Evolutionary conservation across 331 rosid genomes (phyloP).

Genomic region (Pyrus hybrid): DNA sequence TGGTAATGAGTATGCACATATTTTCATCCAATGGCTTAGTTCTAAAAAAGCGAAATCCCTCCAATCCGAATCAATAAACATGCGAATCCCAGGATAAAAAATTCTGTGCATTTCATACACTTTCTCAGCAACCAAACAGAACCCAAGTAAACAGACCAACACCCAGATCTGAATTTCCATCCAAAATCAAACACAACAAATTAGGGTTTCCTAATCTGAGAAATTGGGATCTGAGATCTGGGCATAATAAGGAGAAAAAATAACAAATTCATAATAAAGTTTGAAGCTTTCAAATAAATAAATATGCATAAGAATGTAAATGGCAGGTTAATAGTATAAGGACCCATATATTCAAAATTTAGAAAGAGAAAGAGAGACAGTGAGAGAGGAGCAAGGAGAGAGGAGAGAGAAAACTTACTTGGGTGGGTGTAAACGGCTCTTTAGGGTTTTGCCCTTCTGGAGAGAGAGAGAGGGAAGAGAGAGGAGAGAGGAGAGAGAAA

Average conservation of each 20-base stretch:
- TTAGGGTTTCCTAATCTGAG: slow-evolving; percentile 16
- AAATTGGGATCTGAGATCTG: slow-evolving; percentile 34
- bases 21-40: background rate
- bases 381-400: slow-evolving; percentile 9
- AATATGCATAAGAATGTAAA: slow-evolving; percentile 29
- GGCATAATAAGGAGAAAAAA: slow-evolving; percentile 5
- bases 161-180: slow-evolving; percentile 30
- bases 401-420: slow-evolving; percentile 42
- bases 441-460: slow-evolving; percentile 46
- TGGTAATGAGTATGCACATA: background rate
- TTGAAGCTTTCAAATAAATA: slow-evolving; percentile 8
- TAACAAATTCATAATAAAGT: slow-evolving; percentile 12
- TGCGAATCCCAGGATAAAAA: slow-evolving; percentile 24
- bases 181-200: slow-evolving; percentile 8
- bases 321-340: slow-evolving; percentile 44
- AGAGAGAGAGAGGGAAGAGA: slow-evolving; percentile 26
- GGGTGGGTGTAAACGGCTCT: slow-evolving; percentile 41
- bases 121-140: slow-evolving; percentile 15
- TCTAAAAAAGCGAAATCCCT: background rate
- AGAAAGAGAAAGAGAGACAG: slow-evolving; percentile 23
- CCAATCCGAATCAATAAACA: background rate
- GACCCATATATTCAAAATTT: slow-evolving; percentile 71
- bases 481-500: slow-evolving; percentile 44
- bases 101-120: slow-evolving; percentile 14
- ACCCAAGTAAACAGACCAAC: background rate